Evolutionary conservation across 2,329 filamentous ascomycete genomes (phyloP), one percentile per base, ranked within the genome.

Genomic region (Apiospora phragmitis): DNA sequence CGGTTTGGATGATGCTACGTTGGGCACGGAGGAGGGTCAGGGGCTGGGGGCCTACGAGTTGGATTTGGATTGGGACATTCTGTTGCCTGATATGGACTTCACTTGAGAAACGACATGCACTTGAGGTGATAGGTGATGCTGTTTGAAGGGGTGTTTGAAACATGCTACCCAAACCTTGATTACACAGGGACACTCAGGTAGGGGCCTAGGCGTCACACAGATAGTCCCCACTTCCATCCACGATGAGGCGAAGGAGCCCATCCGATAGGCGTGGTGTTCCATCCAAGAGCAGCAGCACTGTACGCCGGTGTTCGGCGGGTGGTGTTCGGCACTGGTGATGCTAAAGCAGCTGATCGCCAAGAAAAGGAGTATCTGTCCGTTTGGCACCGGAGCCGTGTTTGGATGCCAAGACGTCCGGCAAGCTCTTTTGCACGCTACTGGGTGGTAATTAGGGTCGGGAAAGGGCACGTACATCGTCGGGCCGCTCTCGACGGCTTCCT

Each of bases 11-110:
- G 43, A 7, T 7, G 18, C 2, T 6, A 18, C 6, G 18, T 2
- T 29, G 24, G 11, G 1, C 14, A 29, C n/a, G 16, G 51, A 8
- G 5, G 24, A 3, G 16, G 51, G 16, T 9, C 18, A 35, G 26
- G 51, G 29, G 51, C 1, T 55, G 26, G 49, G 49, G 12, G 4
- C 11, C 26, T 77, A 71, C 47, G 77, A 71, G 1, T 65, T 77
- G 29, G 75, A 78, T 42, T 73, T 79, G 9, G 75, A 75, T 69
- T 69, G 78, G 5, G 76, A 79, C 18, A 76, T 76, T 69, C 76
- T 79, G 70, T 73, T 79, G 41, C 74, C 74, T 1, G 74, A 73
- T 69, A 68, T 35, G 14, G 70, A 42, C 11, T 75, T 74, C 68
- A 35, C 70, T 62, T 76, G 69, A 45, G 68, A 43, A 47, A 21